Base-by-base conservation (phyloP, 768 basidiomycete genomes). In the Clathrus columnatus region DNA sequence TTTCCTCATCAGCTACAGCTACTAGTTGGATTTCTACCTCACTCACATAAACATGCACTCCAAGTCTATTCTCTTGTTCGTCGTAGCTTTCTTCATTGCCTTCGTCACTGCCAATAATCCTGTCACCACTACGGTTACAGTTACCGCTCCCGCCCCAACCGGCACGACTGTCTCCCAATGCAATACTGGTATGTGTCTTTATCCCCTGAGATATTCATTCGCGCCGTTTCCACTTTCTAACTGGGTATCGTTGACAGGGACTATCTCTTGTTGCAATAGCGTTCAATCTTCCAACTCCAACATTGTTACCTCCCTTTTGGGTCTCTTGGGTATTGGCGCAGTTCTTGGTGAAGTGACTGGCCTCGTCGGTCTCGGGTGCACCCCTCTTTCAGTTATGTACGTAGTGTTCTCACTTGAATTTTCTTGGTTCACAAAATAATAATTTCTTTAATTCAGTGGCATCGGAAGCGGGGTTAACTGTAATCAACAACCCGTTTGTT, bases 301-400 rank as follows among this genome's bases (percentile, higher is more conserved):
- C 14, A 45, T 21, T 10, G 61, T 87, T 61, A 85, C 87, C 0
- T 62, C 63, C 3, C 47, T 64, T 47, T 32, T 62, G 21, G 62
- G 63, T 21, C 48, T 63, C 23, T 58, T 65, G n/a, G 66, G 65
- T 11, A 53, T 67, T 43, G n/a, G n/a, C n/a, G n/a, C n/a, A n/a
- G 57, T 60, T 21, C 46, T 65, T 23, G 44, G 51, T 8, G 58
- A 59, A 48, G 26, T 60, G 41, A 58, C 55, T 11, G 62, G 54
- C 16, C 36, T 36, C n/a, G 53, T 65, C 42, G 65, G 44, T 20
- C 59, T 20, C 69, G 53, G 48, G 52, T 68, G 65, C 57, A 61
- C 59, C 23, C 61, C 64, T 20, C 44, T 67, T 55, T 58, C 26
- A 41, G 56, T 61, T 42, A 24, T 65, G 48, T 64, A 62, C 7